Evolutionary conservation across 139 green algal genomes (phyloP).

Genomic region (Tetradesmus lagerheimii): DNA sequence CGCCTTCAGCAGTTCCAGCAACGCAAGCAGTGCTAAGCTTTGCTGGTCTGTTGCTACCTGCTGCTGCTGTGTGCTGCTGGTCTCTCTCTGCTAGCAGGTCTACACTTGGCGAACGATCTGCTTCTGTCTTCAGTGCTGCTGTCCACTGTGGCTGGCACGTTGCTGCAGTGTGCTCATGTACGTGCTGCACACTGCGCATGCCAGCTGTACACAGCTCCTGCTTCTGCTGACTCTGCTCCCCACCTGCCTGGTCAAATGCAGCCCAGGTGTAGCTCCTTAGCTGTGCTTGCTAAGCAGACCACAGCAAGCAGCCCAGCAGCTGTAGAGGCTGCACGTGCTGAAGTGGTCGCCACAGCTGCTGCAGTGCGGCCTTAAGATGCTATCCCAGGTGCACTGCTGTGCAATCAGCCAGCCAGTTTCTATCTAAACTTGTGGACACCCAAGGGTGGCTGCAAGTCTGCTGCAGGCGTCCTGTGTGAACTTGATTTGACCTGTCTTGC

Average conservation of each 20-base stretch:
- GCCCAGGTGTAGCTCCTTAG: neutral
- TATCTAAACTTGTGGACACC: neutral
- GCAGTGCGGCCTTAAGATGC: neutral
- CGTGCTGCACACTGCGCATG: neutral
- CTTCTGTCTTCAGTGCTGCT: neutral
- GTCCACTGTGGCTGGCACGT: neutral
- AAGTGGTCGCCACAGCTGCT: neutral
- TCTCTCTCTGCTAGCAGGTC: neutral
- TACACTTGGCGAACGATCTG: no score
- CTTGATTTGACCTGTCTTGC: neutral
- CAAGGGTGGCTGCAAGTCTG: neutral
- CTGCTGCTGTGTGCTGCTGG: neutral
- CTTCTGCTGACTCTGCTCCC: neutral
- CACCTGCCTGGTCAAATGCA: neutral
- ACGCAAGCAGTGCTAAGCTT: neutral
- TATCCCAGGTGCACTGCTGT: neutral
- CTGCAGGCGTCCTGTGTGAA: neutral
- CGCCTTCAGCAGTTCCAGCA: no score
- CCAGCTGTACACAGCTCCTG: neutral
- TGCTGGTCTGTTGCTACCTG: neutral
- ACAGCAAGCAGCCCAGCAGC: conserved; percentile 20
- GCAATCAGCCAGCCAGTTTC: no score
- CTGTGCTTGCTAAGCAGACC: neutral
- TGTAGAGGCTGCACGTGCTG: neutral
- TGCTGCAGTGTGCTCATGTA: neutral